Conservation (phyloP, 2,329 filamentous ascomycete species). For the Fusarium proliferatum region DNA sequence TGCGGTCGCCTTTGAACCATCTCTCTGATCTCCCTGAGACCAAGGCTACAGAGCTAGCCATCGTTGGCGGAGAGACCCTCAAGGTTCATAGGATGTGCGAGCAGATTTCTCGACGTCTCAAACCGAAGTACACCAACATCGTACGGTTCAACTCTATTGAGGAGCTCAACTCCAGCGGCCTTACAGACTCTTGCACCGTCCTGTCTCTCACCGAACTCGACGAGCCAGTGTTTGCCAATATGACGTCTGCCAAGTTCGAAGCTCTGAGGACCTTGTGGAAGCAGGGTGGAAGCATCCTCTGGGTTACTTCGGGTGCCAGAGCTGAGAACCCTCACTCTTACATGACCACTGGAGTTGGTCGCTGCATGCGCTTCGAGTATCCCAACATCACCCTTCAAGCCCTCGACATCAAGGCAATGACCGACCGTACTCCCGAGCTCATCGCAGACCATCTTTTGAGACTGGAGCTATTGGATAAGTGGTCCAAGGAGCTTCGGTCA, state of each 20-base stretch:
- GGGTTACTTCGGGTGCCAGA: neutral
- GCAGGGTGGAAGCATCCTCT: neutral
- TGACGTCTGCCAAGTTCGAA: accelerated
- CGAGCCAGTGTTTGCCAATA: neutral
- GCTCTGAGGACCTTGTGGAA: neutral
- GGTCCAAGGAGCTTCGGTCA: neutral
- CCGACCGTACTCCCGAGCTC: neutral
- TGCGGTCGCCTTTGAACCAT: neutral
- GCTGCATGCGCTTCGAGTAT: neutral
- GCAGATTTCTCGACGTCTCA: neutral
- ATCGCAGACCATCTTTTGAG: neutral
- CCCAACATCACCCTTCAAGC: neutral
- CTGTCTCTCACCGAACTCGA: neutral
- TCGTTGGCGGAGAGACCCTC: neutral
- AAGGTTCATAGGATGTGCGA: neutral
- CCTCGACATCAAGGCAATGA: neutral
- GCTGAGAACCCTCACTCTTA: neutral
- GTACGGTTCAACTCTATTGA: neutral
- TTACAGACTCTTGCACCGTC: neutral
- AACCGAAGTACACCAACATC: accelerated
- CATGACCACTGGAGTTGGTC: neutral
- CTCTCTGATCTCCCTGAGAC: neutral
- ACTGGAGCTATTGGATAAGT: neutral
- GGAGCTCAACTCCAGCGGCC: neutral
- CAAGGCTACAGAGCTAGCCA: neutral